Evolutionary conservation across 2,329 filamentous ascomycete species (phyloP).

Genomic region (Orbilia quercus): DNA sequence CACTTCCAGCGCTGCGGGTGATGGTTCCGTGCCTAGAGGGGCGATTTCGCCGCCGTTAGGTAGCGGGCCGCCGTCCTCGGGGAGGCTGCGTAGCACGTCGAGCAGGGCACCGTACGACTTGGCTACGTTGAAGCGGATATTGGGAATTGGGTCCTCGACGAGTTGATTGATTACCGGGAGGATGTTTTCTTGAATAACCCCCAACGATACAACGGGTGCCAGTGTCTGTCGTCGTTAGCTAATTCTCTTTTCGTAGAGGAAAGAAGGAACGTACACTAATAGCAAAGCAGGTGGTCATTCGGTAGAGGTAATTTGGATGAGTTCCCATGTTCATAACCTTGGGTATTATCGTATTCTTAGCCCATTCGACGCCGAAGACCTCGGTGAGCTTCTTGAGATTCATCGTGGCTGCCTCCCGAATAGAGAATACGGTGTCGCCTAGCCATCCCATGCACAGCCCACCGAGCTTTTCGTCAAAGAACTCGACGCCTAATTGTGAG

Average conservation of each 20-base stretch:
- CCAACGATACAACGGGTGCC: conserved; percentile 88
- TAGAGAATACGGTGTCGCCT: conserved; percentile 98
- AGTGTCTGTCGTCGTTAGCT: conserved; percentile 72
- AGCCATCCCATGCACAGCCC: conserved; percentile 98
- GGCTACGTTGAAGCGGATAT: conserved; percentile 99
- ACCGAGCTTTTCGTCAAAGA: conserved; percentile 98
- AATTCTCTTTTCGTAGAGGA: background rate
- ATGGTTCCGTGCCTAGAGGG: conserved; percentile 68
- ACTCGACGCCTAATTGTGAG: conserved; percentile 93
- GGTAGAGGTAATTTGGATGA: conserved; percentile 98
- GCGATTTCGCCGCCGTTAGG: conserved; percentile 77
- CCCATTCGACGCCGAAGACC: conserved; percentile 98
- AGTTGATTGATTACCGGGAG: conserved; percentile 96
- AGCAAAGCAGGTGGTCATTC: conserved; percentile 99
- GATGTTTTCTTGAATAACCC: conserved; percentile 91
- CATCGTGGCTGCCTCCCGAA: conserved; percentile 94
- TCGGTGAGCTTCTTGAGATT: conserved; percentile 99
- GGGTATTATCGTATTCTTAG: conserved; percentile 94
- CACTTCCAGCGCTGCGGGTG: conserved; percentile 78
- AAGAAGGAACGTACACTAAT: conserved; percentile 80
- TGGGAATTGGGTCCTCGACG: conserved; percentile 92
- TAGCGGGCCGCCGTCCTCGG: conserved; percentile 84
- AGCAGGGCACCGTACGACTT: conserved; percentile 95
- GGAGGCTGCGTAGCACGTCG: conserved; percentile 88
- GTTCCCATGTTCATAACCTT: conserved; percentile 99